These are phyloP conservation scores for Asterophora parasitica DNA, from an alignment of 768 basidiomycete genomes.

Conservation along the genomic window DNA sequence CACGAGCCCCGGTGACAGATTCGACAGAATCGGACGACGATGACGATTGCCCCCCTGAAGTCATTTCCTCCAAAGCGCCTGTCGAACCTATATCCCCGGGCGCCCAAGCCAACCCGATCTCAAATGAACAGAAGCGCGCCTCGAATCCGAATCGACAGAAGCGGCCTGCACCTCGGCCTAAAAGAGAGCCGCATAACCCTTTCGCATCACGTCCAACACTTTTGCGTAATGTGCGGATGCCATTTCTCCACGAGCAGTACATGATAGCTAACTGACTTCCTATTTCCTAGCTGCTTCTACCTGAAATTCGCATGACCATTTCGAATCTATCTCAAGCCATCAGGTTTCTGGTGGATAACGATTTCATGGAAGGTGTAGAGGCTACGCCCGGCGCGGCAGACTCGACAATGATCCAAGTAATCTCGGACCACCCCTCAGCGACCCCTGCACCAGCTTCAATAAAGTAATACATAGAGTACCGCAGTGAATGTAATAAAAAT, in stretches of 20 bases:
- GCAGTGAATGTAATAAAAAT: constrained; percentile 1
- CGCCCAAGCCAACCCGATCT: background rate
- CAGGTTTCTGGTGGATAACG: constrained; percentile 84
- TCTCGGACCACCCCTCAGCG: constrained; percentile 21
- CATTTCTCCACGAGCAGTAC: background rate
- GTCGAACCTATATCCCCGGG: background rate
- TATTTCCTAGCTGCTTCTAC: constrained; percentile 59
- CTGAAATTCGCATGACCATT: constrained; percentile 83
- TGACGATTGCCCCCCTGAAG: constrained; percentile 51
- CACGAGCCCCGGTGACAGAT: background rate
- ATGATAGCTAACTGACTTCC: background rate
- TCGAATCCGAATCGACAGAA: constrained; percentile 1
- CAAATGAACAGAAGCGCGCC: background rate
- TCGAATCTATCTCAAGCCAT: constrained; percentile 93
- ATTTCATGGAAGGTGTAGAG: constrained; percentile 80
- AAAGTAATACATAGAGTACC: constrained; percentile 3
- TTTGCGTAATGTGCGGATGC: constrained; percentile 65
- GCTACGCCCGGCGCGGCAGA: constrained; percentile 72
- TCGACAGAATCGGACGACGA: constrained; percentile 25
- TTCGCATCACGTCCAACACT: constrained; percentile 67
- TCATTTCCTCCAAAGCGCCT: constrained; percentile 46
- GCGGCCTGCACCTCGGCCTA: constrained; percentile 19
- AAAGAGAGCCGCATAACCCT: constrained; percentile 51
- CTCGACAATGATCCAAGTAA: constrained; percentile 57
- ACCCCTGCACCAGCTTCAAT: background rate